phyloP scores from a whole-genome alignment of 2,329 filamentous ascomycete genomes.

The Cordyceps farinosa region DNA sequence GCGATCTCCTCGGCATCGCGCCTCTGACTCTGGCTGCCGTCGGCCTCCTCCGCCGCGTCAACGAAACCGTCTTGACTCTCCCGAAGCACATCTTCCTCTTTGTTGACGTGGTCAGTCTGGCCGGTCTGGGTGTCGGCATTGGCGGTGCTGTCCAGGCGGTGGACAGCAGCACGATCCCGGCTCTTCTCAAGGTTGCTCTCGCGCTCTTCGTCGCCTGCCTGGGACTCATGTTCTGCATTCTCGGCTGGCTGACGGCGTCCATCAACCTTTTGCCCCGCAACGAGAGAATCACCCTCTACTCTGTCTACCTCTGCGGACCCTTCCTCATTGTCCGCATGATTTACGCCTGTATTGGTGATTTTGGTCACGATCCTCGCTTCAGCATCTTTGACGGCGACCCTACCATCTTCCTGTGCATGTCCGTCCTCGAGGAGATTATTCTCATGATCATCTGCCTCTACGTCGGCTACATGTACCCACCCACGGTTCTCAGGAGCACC shows the following conservation, averaged over 20 bases:
- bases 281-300: constrained; percentile 18
- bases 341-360: constrained; percentile 19
- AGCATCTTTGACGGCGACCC: constrained; percentile 19
- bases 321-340: constrained; percentile 21
- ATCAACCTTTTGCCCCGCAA: constrained; percentile 4
- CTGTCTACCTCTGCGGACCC: constrained; percentile 16
- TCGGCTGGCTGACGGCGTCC: constrained; percentile 13
- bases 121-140: constrained; percentile 19
- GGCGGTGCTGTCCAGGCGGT: constrained; percentile 17
- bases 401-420: constrained; percentile 21
- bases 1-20: constrained; percentile 20
- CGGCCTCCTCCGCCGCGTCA: constrained; percentile 18
- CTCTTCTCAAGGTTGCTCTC: constrained; percentile 17
- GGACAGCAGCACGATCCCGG: constrained; percentile 14
- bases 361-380: constrained; percentile 17
- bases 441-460: constrained; percentile 19
- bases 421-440: constrained; percentile 20
- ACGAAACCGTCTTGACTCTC: constrained; percentile 3
- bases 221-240: constrained; percentile 19
- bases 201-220: constrained; percentile 19
- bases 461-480: constrained; percentile 17
- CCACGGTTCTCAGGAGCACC: constrained; percentile 4
- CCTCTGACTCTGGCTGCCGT: constrained; percentile 20
- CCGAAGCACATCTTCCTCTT: constrained; percentile 8
- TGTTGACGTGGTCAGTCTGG: constrained; percentile 16